Percentiles rank a stretch among this genome's conserved stretches.
Conservation (phyloP, 2,329 filamentous ascomycete genomes). For the Xylariaceae sp. region DNA sequence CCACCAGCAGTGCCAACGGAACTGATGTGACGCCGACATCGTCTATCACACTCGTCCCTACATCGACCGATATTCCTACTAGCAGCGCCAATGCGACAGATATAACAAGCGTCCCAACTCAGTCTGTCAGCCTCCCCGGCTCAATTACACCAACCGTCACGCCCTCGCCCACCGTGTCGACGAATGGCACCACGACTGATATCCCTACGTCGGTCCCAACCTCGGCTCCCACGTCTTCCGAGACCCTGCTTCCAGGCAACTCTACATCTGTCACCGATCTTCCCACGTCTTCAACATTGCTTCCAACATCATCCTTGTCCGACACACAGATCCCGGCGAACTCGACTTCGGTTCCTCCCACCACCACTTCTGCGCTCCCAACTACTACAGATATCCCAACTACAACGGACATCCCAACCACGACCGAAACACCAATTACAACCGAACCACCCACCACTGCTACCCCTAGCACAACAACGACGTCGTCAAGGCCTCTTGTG, state of each 20-base stretch:
- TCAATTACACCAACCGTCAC: not conserved
- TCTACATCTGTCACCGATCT: not conserved
- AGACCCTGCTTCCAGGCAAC: too few relatives aligned
- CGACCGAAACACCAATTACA: constrained; percentile 10
- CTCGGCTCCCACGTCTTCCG: not conserved
- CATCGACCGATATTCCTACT: not conserved
- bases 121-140: not conserved
- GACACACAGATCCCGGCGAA: constrained; percentile 18
- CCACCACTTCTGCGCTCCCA: constrained; percentile 5
- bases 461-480: constrained; percentile 9
- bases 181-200: not conserved
- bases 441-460: constrained; percentile 13
- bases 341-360: constrained; percentile 11
- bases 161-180: not conserved
- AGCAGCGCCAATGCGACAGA: not conserved
- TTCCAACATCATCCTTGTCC: constrained; percentile 8
- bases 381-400: constrained; percentile 9
- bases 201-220: not conserved
- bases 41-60: not conserved
- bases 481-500: constrained; percentile 15
- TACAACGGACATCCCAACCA: not conserved
- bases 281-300: constrained; percentile 8
- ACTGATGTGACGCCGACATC: not conserved
- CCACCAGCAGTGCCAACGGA: not conserved
- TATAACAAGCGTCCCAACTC: not conserved